Conservation (phyloP, 1,284 basidiomycete species). For the Vanrija humicola region DNA sequence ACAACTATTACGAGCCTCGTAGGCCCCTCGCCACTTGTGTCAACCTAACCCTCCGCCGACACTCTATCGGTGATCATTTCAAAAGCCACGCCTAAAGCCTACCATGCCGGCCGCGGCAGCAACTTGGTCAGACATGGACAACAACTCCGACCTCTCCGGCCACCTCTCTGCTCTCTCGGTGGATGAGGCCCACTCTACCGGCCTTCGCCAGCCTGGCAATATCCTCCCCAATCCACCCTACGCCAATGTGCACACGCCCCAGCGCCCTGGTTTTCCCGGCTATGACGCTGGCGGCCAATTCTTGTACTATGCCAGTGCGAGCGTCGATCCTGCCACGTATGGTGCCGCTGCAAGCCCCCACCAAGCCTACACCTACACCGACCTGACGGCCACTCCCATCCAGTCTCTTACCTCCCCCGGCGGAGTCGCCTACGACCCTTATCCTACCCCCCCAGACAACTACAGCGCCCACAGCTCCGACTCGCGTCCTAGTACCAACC, state of each 20-base stretch:
- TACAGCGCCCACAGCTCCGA: background rate
- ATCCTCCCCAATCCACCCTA: background rate
- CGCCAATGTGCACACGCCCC: slow-evolving; percentile 8
- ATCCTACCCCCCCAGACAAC: slow-evolving; percentile 8
- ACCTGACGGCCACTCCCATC: slow-evolving; percentile 6
- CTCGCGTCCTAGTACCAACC: background rate
- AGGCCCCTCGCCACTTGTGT: too few species aligned
- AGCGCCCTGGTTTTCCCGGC: slow-evolving; percentile 8
- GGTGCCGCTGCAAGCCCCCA: background rate
- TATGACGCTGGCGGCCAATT: slow-evolving; percentile 3
- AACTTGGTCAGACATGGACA: slow-evolving; percentile 3
- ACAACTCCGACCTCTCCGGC: slow-evolving; percentile 1
- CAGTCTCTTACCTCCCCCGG: slow-evolving; percentile 4
- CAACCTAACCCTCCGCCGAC: too few species aligned
- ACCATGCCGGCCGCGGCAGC: slow-evolving; percentile 5
- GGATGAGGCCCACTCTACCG: slow-evolving; percentile 5
- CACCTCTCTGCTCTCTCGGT: slow-evolving; percentile 9
- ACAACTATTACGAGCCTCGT: background rate
- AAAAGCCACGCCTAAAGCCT: background rate
- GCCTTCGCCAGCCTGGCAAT: background rate
- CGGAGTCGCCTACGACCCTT: slow-evolving; percentile 9
- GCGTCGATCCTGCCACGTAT: slow-evolving; percentile 2
- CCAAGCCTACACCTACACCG: slow-evolving; percentile 3
- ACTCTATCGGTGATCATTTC: too few species aligned
- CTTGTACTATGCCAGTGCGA: slow-evolving; percentile 11